phyloP scores from a whole-genome alignment of 768 basidiomycete species.

The Mycena galericulata region DNA sequence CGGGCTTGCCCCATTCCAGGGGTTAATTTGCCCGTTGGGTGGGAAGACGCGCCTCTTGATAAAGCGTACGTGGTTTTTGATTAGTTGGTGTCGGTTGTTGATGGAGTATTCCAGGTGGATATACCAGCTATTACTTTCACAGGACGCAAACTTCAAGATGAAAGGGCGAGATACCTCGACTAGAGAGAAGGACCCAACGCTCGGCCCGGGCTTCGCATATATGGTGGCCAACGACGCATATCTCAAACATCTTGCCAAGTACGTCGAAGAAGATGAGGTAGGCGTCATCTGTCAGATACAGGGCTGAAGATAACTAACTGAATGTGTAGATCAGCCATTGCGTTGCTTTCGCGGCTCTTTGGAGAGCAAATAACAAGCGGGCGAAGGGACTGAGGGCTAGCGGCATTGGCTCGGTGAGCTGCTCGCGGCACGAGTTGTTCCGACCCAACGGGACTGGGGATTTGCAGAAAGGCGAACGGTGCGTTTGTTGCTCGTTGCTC shows the following conservation, averaged over 20 bases:
- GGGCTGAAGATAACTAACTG: too few species aligned
- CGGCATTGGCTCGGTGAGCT: slow-evolving; percentile 37
- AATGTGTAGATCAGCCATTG: slow-evolving; percentile 32
- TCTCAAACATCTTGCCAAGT: neutral
- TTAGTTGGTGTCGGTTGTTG: too few species aligned
- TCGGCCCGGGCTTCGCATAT: slow-evolving; percentile 30
- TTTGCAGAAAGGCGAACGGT: slow-evolving; percentile 42
- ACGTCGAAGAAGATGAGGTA: slow-evolving; percentile 8
- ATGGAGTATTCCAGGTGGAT: slow-evolving; percentile 17
- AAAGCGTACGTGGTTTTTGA: neutral
- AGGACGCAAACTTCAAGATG: slow-evolving; percentile 37
- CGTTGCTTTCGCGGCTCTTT: slow-evolving; percentile 22
- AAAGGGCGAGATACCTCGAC: slow-evolving; percentile 23
- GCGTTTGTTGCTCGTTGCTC: too few species aligned
- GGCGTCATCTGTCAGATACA: too few species aligned
- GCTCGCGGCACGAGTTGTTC: slow-evolving; percentile 33
- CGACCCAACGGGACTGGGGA: slow-evolving; percentile 39
- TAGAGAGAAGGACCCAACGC: slow-evolving; percentile 23
- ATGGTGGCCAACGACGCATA: slow-evolving; percentile 28
- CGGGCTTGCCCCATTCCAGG: slow-evolving; percentile 29
- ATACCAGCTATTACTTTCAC: slow-evolving; percentile 20
- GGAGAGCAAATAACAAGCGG: slow-evolving; percentile 28
- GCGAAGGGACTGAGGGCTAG: slow-evolving; percentile 36
- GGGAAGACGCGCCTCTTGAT: neutral
- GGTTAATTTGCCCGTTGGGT: slow-evolving; percentile 9